Evolutionary conservation across 345 rosid species (phyloP), one percentile per base, ranked within the genome.

Genomic region (Heritiera fomes): DNA sequence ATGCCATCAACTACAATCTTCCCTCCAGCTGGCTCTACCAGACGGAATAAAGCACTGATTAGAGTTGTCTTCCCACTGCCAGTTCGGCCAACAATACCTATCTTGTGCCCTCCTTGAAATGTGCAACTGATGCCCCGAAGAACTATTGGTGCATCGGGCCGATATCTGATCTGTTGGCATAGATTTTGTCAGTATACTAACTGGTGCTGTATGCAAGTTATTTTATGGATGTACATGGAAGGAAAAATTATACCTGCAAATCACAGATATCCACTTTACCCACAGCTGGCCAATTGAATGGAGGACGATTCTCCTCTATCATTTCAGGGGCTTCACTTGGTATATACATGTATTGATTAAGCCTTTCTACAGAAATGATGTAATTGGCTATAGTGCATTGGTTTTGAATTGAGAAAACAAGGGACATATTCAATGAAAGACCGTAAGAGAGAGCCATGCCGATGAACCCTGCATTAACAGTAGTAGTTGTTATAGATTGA

Each of bases 381-480:
- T 95, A 84, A 83, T 96, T 96, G 13, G 95, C 95, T 53, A 89
- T 3, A 50, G 88, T 91, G 86, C 99, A 94, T 74, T 92, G 97
- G 90, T 92, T 90, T 85, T 94, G 98, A 81, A 94, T 93, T 1
- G 99, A 89, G 65, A 78, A 59, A 17, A 94, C 97, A 61, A 96
- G 87, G 41, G 97, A 88, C 84, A 80, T 30, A 75, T 96, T 96
- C 82, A 96, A 77, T 10, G 99, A 90, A 82, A 96, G 92, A 80
- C 98, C 99, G 58, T 96, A 94, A 6, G 99, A 94, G 78, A 96
- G 86, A n/a, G 99, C 97, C 98, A 96, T 90, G 81, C 99, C 99
- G 2, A 96, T 87, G 78, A 96, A 96, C 55, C 99, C 99, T 96
- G 92, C 82, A 78, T 32, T 40, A 72, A 75, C 38, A 76, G 1